These are phyloP conservation scores for Heterobasidion parviporum DNA, from an alignment of 1,284 basidiomycete genomes.

Conservation along the genomic window DNA sequence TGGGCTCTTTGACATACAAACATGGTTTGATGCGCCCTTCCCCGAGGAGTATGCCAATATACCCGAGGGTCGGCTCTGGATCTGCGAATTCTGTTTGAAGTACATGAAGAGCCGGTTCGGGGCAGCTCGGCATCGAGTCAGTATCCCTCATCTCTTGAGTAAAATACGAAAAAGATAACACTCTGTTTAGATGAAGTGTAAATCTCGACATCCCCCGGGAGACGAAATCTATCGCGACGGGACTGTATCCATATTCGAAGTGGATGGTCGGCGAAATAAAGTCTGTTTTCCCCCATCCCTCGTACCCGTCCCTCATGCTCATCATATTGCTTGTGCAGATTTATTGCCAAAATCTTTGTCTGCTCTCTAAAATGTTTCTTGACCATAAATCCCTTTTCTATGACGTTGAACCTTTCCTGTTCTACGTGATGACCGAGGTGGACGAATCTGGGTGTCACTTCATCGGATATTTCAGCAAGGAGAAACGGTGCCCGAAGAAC, in stretches of 20 bases:
- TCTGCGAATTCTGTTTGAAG: conserved; percentile 97
- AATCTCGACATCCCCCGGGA: conserved; percentile 89
- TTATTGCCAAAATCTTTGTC: conserved; percentile 98
- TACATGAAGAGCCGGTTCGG: conserved; percentile 97
- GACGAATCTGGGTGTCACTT: conserved; percentile 90
- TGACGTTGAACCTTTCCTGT: conserved; percentile 98
- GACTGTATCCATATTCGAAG: conserved; percentile 88
- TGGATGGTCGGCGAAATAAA: conserved; percentile 98
- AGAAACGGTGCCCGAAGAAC: conserved; percentile 93
- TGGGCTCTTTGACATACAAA: conserved; percentile 92
- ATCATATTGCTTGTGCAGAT: conserved; percentile 45
- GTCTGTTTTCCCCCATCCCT: conserved; percentile 26
- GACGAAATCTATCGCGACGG: conserved; percentile 98
- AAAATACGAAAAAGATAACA: background rate
- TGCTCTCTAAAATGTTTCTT: conserved; percentile 98
- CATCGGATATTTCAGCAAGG: conserved; percentile 98
- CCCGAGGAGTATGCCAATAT: conserved; percentile 96
- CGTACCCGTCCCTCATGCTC: background rate
- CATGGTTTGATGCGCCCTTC: conserved; percentile 99
- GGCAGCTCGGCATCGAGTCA: conserved; percentile 78
- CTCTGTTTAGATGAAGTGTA: conserved; percentile 79
- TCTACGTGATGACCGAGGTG: conserved; percentile 94
- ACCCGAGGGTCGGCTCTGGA: conserved; percentile 90
- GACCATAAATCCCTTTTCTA: conserved; percentile 99
- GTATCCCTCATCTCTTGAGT: conserved; percentile 16